phyloP scores from a whole-genome alignment of 495 filamentous ascomycete genomes.

The Neurospora sp. region DNA sequence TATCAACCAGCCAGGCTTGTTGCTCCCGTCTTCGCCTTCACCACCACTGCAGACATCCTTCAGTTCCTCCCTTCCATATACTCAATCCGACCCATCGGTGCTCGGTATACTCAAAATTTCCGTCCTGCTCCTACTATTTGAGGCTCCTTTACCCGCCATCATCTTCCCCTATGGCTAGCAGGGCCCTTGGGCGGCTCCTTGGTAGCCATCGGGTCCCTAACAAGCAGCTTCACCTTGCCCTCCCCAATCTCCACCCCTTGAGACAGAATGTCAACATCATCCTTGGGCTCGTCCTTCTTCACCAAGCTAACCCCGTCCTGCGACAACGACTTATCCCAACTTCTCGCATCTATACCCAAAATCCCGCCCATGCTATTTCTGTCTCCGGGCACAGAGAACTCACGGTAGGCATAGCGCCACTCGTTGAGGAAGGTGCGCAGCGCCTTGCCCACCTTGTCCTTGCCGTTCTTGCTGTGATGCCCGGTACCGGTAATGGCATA shows the following conservation, averaged over 20 bases:
- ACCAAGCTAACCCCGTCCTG: constrained; percentile 32
- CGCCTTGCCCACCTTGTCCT: constrained; percentile 96
- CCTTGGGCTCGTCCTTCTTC: constrained; percentile 42
- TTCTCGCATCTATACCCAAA: constrained; percentile 82
- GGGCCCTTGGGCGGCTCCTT: constrained; percentile 39
- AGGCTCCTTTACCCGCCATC: constrained; percentile 13
- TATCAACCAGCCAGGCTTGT: background rate
- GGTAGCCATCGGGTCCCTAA: constrained; percentile 31
- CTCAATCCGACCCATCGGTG: background rate
- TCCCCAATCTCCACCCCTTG: constrained; percentile 51
- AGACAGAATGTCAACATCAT: constrained; percentile 48
- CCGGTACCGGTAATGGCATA: constrained; percentile 96
- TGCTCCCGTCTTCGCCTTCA: background rate
- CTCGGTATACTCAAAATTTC: background rate
- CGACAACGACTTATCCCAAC: constrained; percentile 65
- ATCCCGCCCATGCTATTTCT: constrained; percentile 86
- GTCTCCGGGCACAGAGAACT: constrained; percentile 93
- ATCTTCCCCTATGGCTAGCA: constrained; percentile 32
- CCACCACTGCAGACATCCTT: background rate
- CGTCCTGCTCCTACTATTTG: background rate
- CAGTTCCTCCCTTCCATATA: background rate
- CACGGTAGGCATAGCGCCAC: constrained; percentile 90
- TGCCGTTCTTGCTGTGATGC: constrained; percentile 96
- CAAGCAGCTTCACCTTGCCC: constrained; percentile 49
- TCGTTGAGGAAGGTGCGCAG: constrained; percentile 86